phyloP scores from a whole-genome alignment of 768 basidiomycete species.

The Tricholoma bakamatsutake region DNA sequence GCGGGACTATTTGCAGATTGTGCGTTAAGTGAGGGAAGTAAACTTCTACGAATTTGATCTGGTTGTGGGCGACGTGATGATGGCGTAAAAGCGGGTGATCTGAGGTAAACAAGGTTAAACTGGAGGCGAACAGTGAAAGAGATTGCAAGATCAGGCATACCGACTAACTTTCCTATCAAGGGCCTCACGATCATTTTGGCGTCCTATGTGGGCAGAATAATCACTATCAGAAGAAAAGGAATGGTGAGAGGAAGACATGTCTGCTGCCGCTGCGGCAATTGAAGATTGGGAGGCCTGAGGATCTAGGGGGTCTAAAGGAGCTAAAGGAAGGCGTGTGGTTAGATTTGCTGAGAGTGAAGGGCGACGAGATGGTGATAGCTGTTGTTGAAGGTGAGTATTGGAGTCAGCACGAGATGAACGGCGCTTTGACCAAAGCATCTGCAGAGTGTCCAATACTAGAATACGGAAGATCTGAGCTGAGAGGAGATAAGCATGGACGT shows the following conservation, averaged over 20 bases:
- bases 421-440: constrained; percentile 19
- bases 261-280: constrained; percentile 6
- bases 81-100: constrained; percentile 8
- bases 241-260: constrained; percentile 7
- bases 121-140: background rate
- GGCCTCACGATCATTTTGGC: constrained; percentile 4
- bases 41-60: constrained; percentile 5
- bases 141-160: constrained; percentile 2
- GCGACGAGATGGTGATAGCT: constrained; percentile 8
- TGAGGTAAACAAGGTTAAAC: constrained; percentile 1
- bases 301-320: constrained; percentile 8
- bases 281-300: constrained; percentile 11
- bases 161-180: background rate
- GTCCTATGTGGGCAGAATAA: constrained; percentile 1
- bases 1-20: constrained; percentile 1
- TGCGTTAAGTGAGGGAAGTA: constrained; percentile 1
- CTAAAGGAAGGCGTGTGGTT: constrained; percentile 9
- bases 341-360: constrained; percentile 11
- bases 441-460: background rate
- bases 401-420: constrained; percentile 15
- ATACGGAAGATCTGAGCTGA: background rate
- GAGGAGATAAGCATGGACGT: background rate
- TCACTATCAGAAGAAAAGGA: background rate
- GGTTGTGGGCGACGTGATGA: constrained; percentile 5
- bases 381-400: constrained; percentile 12